phyloP scores from a whole-genome alignment of 1,284 basidiomycete species.

The Neonothopanus nambi region DNA sequence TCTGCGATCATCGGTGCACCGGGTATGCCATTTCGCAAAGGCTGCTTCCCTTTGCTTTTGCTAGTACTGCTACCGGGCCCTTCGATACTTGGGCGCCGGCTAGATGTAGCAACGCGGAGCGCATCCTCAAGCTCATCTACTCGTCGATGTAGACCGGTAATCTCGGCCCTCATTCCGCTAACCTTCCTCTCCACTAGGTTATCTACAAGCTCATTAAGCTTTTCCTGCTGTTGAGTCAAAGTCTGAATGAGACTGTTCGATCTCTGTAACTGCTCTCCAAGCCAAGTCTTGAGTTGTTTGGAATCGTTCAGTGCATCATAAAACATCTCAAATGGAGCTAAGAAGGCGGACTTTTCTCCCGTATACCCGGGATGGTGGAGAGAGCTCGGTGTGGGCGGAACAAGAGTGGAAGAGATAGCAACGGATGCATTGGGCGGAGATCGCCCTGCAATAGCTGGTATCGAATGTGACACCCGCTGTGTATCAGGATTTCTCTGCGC shows the following conservation, averaged over 20 bases:
- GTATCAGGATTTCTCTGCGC: constrained; percentile 38
- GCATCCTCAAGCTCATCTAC: constrained; percentile 60
- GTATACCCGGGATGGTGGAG: constrained; percentile 59
- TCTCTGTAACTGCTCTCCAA: constrained; percentile 68
- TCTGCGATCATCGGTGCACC: constrained; percentile 34
- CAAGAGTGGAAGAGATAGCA: constrained; percentile 55
- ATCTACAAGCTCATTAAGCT: constrained; percentile 57
- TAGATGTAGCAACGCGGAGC: constrained; percentile 39
- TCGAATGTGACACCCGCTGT: constrained; percentile 22
- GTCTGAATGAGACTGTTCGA: constrained; percentile 52
- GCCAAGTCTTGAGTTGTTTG: constrained; percentile 70
- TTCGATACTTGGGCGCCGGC: constrained; percentile 33
- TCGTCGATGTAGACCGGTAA: constrained; percentile 51
- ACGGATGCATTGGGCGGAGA: constrained; percentile 57
- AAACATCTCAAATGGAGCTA: constrained; percentile 76
- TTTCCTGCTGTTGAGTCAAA: constrained; percentile 56
- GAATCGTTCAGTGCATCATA: constrained; percentile 78
- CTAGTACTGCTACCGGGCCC: constrained; percentile 16
- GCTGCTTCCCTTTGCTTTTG: constrained; percentile 37
- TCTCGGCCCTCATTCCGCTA: constrained; percentile 55
- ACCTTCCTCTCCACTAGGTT: constrained; percentile 57
- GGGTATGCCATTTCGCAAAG: constrained; percentile 34
- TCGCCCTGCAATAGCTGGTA: constrained; percentile 31
- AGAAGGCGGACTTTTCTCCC: constrained; percentile 69
- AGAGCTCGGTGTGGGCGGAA: constrained; percentile 65